phyloP scores from a whole-genome alignment of 2,329 filamentous ascomycete genomes.

The Dothistroma pini region DNA sequence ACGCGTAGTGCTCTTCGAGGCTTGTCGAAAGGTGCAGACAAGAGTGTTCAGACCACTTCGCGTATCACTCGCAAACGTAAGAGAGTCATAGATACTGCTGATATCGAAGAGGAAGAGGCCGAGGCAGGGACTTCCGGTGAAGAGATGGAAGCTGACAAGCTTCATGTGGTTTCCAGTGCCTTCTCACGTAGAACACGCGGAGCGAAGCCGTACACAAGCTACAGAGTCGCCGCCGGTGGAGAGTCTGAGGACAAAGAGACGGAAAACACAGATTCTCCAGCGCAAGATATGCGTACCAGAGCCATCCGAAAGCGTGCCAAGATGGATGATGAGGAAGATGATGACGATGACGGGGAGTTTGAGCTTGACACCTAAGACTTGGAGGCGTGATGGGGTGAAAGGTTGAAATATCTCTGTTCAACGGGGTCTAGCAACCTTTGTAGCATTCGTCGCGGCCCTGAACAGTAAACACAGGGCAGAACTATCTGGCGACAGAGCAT shows the following conservation, averaged over 20 bases:
- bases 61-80: too few species aligned
- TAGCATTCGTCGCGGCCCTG: not conserved
- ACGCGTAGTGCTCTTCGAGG: not conserved
- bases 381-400: not conserved
- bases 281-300: not conserved
- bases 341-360: not conserved
- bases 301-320: not conserved
- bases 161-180: not conserved
- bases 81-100: not conserved
- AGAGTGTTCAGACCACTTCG: not conserved
- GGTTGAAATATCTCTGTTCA: too few species aligned
- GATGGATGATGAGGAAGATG: not conserved
- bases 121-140: not conserved
- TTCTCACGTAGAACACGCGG: not conserved
- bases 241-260: not conserved
- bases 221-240: not conserved
- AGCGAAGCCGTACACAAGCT: not conserved
- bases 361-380: not conserved
- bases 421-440: too few species aligned
- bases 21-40: not conserved
- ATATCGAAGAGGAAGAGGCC: not conserved
- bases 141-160: not conserved
- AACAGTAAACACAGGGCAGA: too few species aligned
- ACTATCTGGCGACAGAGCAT: too few species aligned
- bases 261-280: not conserved